phyloP scores from a whole-genome alignment of 257 asterid genomes.

The Euphrasia confusa region DNA sequence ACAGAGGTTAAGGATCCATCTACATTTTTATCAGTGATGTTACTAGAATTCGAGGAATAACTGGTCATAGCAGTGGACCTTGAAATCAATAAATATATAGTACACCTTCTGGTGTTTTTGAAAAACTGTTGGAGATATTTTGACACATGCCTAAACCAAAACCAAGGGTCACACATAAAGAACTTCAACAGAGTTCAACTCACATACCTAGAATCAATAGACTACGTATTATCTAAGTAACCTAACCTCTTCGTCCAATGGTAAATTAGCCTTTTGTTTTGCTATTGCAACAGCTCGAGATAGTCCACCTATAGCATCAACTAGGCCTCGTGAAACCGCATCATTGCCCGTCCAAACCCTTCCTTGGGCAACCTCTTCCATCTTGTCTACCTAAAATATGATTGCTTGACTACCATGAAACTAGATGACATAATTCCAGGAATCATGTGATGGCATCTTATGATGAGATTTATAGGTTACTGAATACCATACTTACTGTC shows the following conservation, averaged over 20 bases:
- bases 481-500: slow-evolving; percentile 52
- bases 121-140: slow-evolving; percentile 6
- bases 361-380: slow-evolving; percentile 99
- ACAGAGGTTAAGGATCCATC: too few relatives aligned
- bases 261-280: slow-evolving; percentile 80
- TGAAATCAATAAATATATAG: too few relatives aligned
- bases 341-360: slow-evolving; percentile 97
- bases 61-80: too few relatives aligned
- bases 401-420: slow-evolving; percentile 26
- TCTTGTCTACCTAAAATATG: slow-evolving; percentile 59
- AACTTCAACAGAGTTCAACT: not conserved
- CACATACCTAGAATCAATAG: slow-evolving; percentile 12
- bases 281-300: slow-evolving; percentile 95
- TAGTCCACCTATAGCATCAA: slow-evolving; percentile 90
- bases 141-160: slow-evolving; percentile 8
- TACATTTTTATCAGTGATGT: too few relatives aligned
- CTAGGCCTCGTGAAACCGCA: slow-evolving; percentile 82
- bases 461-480: slow-evolving; percentile 20
- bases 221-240: slow-evolving; percentile 1
- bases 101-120: not conserved
- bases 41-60: too few relatives aligned
- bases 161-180: not conserved
- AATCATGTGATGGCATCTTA: not conserved
- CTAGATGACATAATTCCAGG: not conserved
- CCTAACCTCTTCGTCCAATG: slow-evolving; percentile 71